phyloP scores from a whole-genome alignment of 2,329 filamentous ascomycete genomes.

The Aspergillus calidoustus region DNA sequence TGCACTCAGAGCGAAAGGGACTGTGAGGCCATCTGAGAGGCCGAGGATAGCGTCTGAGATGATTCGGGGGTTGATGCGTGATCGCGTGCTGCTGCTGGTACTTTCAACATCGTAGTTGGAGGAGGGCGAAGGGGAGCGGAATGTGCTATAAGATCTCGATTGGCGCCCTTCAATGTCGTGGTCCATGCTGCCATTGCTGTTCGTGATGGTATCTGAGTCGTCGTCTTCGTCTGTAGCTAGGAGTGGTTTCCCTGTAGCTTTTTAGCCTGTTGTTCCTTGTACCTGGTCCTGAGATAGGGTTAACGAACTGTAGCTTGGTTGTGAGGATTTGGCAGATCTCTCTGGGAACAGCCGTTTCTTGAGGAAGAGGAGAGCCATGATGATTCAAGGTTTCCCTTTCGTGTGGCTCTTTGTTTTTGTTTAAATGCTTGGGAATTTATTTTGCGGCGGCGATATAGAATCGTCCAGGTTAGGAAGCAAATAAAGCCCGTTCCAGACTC shows the following conservation, averaged over 20 bases:
- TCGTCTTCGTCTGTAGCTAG: slow-evolving; percentile 31
- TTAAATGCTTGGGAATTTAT: background rate
- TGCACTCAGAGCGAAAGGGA: slow-evolving; percentile 77
- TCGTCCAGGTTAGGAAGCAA: slow-evolving; percentile 3
- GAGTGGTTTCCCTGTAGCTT: slow-evolving; percentile 37
- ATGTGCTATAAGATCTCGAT: slow-evolving; percentile 40
- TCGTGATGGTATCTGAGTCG: slow-evolving; percentile 19
- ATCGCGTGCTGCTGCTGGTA: slow-evolving; percentile 32
- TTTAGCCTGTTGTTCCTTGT: slow-evolving; percentile 9
- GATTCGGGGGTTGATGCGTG: slow-evolving; percentile 48
- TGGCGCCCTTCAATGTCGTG: slow-evolving; percentile 41
- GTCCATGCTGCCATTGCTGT: slow-evolving; percentile 27
- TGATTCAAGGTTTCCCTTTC: background rate
- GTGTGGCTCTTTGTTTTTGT: background rate
- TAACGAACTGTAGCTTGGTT: slow-evolving; percentile 22
- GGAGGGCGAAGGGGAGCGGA: slow-evolving; percentile 30
- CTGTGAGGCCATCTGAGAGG: slow-evolving; percentile 77
- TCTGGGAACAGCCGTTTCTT: slow-evolving; percentile 44
- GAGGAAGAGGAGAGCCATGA: slow-evolving; percentile 45
- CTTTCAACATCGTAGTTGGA: slow-evolving; percentile 27
- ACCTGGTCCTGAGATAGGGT: slow-evolving; percentile 11
- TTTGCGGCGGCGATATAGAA: background rate
- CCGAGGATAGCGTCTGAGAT: slow-evolving; percentile 71
- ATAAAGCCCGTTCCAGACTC: slow-evolving; percentile 8
- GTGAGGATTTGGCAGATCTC: slow-evolving; percentile 18